Evolutionary conservation across 1,284 basidiomycete genomes (phyloP).

Genomic region (Leccinum subrobustum): DNA sequence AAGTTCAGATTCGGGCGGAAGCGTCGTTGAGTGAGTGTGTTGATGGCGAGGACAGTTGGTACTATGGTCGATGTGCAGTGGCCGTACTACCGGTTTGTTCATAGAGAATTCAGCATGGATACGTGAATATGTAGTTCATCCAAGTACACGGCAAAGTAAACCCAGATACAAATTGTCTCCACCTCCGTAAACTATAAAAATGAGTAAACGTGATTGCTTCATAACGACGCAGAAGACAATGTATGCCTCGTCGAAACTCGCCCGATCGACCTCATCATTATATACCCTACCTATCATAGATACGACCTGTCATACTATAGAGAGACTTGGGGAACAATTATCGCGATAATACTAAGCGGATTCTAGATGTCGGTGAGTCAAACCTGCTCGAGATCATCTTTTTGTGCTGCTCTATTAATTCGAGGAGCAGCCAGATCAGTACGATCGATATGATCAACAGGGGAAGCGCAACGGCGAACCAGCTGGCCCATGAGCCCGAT

Average conservation of each 20-base stretch:
- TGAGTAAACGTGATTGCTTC: too few species aligned
- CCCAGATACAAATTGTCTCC: too few species aligned
- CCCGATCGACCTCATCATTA: constrained; percentile 18
- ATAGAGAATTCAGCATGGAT: too few species aligned
- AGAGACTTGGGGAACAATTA: constrained; percentile 48
- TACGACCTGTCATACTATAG: constrained; percentile 17
- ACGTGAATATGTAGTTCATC: too few species aligned
- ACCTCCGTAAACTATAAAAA: background rate
- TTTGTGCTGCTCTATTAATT: constrained; percentile 77
- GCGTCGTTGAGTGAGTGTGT: too few species aligned
- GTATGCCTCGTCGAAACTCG: too few species aligned
- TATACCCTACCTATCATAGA: constrained; percentile 13
- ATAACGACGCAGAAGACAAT: background rate
- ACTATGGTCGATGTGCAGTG: too few species aligned
- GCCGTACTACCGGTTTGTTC: too few species aligned
- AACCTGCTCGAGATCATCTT: constrained; percentile 90
- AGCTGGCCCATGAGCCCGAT: background rate
- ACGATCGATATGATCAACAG: background rate
- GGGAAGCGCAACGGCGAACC: background rate
- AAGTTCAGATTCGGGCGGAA: too few species aligned
- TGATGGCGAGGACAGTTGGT: too few species aligned
- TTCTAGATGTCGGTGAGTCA: constrained; percentile 83
- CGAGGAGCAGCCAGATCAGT: background rate
- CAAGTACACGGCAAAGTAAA: too few species aligned
- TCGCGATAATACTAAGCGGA: constrained; percentile 86